Base-by-base conservation (phyloP, 495 filamentous ascomycete species). In the Annulohypoxylon bovei region DNA sequence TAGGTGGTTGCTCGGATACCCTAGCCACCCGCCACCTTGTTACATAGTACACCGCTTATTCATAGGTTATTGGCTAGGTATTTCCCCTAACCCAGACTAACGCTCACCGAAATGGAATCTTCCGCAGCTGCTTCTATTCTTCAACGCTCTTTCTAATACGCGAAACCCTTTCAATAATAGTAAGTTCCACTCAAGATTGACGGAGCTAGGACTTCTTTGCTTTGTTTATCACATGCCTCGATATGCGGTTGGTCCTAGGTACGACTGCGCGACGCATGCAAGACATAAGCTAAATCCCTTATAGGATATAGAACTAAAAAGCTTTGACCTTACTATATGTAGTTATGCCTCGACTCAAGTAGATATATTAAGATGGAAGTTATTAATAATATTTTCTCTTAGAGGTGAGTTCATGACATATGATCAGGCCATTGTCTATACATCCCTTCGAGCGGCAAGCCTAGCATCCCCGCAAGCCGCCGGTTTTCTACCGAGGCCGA, bases 401-500 rank as follows among this genome's bases (percentile, higher is more conserved):
- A n/a, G 14, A 18, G 1, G 16, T 35, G 27, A 23, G 23, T 59
- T 53, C n/a, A 44, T 59, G 39, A 42, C 22, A 47, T 47, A 42
- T 30, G 42, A 62, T 56, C 50, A 68, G 50, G 25, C 12, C 39
- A 67, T 47, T 39, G 18, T 62, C 27, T 42, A 14, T 42, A 14
- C 40, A 7, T 53, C 33, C 25, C 25, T 69, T 64, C 44, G 9
- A 40, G 66, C 52, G 42, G 67, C 67, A 35, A 64, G 4, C 16
- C 12, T 44, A 28, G 40, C 27, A 69, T 59, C 67, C 67, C 60
- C 32, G 53, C 58, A 63, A 23, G 25, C 44, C 18, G 6, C 39
- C 58, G 50, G 52, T 52, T 40, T 46, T 63, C 27, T 69, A 52
- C 60, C 53, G 67, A 69, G 44, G 61, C 67, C 67, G 53, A 62